Percentiles rank a stretch among this genome's conserved stretches.
phyloP scores from a whole-genome alignment of 768 basidiomycete species.

The Lactarius hengduanensis region DNA sequence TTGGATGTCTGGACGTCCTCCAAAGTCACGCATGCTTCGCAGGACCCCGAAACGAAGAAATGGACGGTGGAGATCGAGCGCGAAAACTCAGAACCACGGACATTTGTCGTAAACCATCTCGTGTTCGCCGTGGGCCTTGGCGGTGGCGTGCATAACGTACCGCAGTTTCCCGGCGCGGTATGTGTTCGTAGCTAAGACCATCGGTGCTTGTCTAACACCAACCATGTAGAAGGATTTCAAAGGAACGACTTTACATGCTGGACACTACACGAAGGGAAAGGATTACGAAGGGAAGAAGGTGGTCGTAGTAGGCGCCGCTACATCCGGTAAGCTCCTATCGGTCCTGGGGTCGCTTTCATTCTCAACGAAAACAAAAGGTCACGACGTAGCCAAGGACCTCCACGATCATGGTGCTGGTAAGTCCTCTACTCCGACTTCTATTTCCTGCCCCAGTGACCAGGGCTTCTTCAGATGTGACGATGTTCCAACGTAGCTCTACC shows the following conservation, averaged over 20 bases:
- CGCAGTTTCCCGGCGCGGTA: constrained; percentile 29
- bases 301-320: constrained; percentile 42
- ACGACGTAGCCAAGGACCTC: constrained; percentile 38
- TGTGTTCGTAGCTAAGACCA: background rate
- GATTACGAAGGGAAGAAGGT: constrained; percentile 42
- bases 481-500: constrained; percentile 39
- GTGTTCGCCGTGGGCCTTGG: constrained; percentile 38
- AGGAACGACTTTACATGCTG: constrained; percentile 37
- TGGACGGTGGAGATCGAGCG: constrained; percentile 28
- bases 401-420: constrained; percentile 32
- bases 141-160: constrained; percentile 37
- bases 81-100: constrained; percentile 15
- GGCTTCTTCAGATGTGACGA: constrained; percentile 28
- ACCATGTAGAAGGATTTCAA: constrained; percentile 35
- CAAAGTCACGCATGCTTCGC: constrained; percentile 23
- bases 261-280: constrained; percentile 33
- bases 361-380: constrained; percentile 21
- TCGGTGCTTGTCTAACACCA: background rate
- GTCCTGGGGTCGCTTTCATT: background rate
- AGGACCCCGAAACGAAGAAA: constrained; percentile 28
- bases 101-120: constrained; percentile 33
- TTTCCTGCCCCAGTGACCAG: background rate
- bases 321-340: constrained; percentile 25
- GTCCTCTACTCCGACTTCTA: background rate
- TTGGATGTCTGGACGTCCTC: constrained; percentile 62